These are phyloP conservation scores for Prototheca stagnorum DNA, from an alignment of 163 green algal genomes.

Conservation along the genomic window DNA sequence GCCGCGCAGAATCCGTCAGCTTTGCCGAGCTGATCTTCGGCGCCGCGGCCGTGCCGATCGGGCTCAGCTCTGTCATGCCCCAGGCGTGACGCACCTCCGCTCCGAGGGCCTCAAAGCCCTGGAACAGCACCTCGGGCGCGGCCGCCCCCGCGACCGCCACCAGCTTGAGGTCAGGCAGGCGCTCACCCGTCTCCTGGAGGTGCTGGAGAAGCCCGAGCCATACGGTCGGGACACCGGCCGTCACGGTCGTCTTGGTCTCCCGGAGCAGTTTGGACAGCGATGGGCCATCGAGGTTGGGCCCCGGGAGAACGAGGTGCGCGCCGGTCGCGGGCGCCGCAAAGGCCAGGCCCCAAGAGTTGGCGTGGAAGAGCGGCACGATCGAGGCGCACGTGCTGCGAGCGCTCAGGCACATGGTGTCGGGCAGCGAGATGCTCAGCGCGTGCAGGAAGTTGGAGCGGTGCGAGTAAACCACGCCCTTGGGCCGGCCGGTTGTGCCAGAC, in stretches of 20 bases:
- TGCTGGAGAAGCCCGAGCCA: slow-evolving; percentile 42
- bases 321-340: slow-evolving; percentile 25
- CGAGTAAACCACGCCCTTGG: slow-evolving; percentile 67
- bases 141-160: slow-evolving; percentile 45
- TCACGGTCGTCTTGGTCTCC: slow-evolving; percentile 29
- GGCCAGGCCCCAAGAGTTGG: slow-evolving; percentile 39
- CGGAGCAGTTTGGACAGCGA: slow-evolving; percentile 39
- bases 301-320: slow-evolving; percentile 47
- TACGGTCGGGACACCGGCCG: slow-evolving; percentile 48
- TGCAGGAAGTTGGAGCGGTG: slow-evolving; percentile 66
- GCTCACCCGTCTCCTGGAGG: slow-evolving; percentile 16
- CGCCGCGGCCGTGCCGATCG: slow-evolving; percentile 37
- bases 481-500: slow-evolving; percentile 53
- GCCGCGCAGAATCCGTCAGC: too few relatives aligned
- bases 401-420: slow-evolving; percentile 31
- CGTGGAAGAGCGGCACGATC: slow-evolving; percentile 71
- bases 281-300: slow-evolving; percentile 41
- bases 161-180: slow-evolving; percentile 21
- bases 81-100: slow-evolving; percentile 55
- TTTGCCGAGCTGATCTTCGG: too few relatives aligned
- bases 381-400: slow-evolving; percentile 24
- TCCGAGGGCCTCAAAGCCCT: slow-evolving; percentile 28
- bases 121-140: slow-evolving; percentile 37
- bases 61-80: slow-evolving; percentile 68
- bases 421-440: slow-evolving; percentile 22